Base-by-base conservation (phyloP, 306 rosid genomes). In the Cercis canadensis region DNA sequence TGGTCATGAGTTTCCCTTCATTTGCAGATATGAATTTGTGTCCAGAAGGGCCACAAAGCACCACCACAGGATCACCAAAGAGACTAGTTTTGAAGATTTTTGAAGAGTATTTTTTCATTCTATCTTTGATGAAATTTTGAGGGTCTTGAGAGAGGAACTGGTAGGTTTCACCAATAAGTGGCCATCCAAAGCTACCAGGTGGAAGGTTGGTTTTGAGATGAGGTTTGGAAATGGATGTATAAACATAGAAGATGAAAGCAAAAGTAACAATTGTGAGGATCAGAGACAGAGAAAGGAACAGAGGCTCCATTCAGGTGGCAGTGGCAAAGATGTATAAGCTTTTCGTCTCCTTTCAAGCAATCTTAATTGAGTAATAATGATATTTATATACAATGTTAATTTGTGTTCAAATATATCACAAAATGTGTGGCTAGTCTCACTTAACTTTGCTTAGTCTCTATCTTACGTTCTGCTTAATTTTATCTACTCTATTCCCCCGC, bases 181-280 rank as follows among this genome's bases (percentile, higher is more conserved):
- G 64, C 64, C 44, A 58, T 7, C 64, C 64, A 8, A 58, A 36
- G 29, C 64, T 58, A 8, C 64, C 64, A n/a, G 45, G 64, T 34
- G 64, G 64, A 15, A 58, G 29, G 0, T 58, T 58, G 5, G 56
- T 24, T 53, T 34, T 58, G 29, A 13, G 8, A 34, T 15, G 21
- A 21, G 45, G 19, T 9, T 58, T 10, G 16, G 58, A 53, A 24
- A 24, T 24, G 29, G 29, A 24, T 29, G 14, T 24, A 19, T 19
- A 39, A 33, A 45, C 46, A 58, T n/a, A 4, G 29, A n/a, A 58
- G 64, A 34, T 14, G 46, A 57, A 32, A 14, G 19, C 6, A 4
- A 58, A 12, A 15, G 29, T 4, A 0, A 58, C 7, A 37, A 37
- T 37, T 37, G 7, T 7, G 24, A 58, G 14, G 46, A 58, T n/a